These are phyloP conservation scores for Erythrophleum fordii DNA, from an alignment of 306 rosid species.

Conservation along the genomic window DNA sequence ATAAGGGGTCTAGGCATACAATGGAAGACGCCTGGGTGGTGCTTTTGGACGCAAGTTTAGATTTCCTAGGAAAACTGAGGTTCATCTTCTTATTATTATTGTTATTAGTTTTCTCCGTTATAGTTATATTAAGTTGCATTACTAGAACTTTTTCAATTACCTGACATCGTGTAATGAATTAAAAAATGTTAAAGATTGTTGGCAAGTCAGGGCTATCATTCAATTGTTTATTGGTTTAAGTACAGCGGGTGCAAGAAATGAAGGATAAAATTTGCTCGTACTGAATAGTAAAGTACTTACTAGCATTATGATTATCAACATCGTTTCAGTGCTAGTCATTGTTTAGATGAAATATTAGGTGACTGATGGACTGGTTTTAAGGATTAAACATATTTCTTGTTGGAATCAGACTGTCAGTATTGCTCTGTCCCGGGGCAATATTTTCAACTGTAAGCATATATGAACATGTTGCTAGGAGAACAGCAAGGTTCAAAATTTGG, in stretches of 20 bases:
- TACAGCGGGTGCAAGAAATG: background rate
- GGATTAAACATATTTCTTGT: background rate
- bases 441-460: background rate
- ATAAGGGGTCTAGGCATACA: constrained; percentile 79
- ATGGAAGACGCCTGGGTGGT: constrained; percentile 90
- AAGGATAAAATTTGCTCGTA: background rate
- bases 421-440: constrained; percentile 2
- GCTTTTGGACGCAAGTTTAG: constrained; percentile 64
- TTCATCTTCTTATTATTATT: constrained; percentile 32
- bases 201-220: background rate
- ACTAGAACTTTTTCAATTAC: background rate
- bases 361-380: background rate
- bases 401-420: background rate
- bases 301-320: background rate
- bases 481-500: background rate
- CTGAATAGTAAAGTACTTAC: background rate
- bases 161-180: background rate
- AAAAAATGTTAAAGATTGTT: background rate
- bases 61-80: constrained; percentile 75
- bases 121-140: background rate
- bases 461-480: background rate
- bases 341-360: background rate
- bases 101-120: background rate
- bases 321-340: background rate
- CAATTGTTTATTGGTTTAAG: background rate